Conservation (phyloP, 139 green algal species). For the Chlamydomonas sp. region DNA sequence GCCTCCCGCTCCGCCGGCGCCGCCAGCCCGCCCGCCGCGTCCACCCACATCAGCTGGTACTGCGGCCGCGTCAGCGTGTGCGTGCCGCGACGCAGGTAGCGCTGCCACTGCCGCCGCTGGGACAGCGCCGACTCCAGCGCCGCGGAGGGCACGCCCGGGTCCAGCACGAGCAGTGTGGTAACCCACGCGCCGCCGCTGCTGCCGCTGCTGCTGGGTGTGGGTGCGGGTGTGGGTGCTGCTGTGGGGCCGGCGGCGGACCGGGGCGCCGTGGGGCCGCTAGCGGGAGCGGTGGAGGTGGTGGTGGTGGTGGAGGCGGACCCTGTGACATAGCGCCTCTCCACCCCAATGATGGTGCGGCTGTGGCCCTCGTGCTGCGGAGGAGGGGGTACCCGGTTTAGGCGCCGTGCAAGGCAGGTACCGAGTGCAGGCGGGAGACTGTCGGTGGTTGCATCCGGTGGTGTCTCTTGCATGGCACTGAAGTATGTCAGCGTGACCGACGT, state of each 20-base stretch:
- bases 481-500: too few species aligned
- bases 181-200: not conserved
- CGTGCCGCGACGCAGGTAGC: conserved; percentile 46
- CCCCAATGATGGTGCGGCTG: conserved; percentile 77
- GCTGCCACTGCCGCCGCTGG: conserved; percentile 45
- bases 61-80: conserved; percentile 59
- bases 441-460: too few species aligned
- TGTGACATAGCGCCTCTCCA: conserved; percentile 48
- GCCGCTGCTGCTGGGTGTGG: not conserved
- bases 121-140: conserved; percentile 27
- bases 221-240: not conserved
- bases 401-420: too few species aligned
- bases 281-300: not conserved
- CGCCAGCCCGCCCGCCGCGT: not conserved
- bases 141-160: conserved; percentile 32
- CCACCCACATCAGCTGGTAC: conserved; percentile 63
- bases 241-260: not conserved
- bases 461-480: too few species aligned
- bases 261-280: too few species aligned
- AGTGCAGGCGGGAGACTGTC: too few species aligned
- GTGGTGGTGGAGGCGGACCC: not conserved
- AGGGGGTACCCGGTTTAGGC: too few species aligned
- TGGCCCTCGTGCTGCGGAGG: conserved; percentile 64
- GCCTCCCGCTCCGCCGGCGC: not conserved
- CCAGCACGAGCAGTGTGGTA: conserved; percentile 56